Conservation (phyloP, 1,139 yeast species). For the Taphrina confusa region DNA sequence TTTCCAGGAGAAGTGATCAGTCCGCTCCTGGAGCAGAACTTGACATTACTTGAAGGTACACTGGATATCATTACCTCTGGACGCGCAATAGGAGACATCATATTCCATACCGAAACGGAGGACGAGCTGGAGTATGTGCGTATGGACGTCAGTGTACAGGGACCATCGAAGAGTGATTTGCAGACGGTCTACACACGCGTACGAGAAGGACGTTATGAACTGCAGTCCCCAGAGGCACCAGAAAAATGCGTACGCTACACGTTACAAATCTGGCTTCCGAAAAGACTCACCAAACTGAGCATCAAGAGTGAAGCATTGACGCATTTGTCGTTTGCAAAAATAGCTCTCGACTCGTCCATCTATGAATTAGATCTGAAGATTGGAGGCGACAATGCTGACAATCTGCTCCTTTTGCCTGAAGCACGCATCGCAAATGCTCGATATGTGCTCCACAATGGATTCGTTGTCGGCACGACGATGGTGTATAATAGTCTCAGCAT, state of each 20-base stretch:
- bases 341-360: slow-evolving; percentile 11
- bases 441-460: neutral
- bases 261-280: slow-evolving; percentile 17
- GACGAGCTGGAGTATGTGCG: slow-evolving; percentile 20
- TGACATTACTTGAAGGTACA: slow-evolving; percentile 14
- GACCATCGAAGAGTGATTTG: slow-evolving; percentile 11
- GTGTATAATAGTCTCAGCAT: slow-evolving; percentile 13
- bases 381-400: slow-evolving; percentile 4
- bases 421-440: slow-evolving; percentile 1
- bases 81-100: slow-evolving; percentile 20
- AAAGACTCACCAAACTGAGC: neutral
- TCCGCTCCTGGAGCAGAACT: slow-evolving; percentile 18
- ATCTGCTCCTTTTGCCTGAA: slow-evolving; percentile 16
- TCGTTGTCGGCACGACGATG: slow-evolving; percentile 21
- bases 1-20: slow-evolving; percentile 16
- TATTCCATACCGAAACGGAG: slow-evolving; percentile 17
- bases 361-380: neutral
- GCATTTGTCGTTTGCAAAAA: slow-evolving; percentile 19
- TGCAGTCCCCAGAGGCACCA: slow-evolving; percentile 30
- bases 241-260: slow-evolving; percentile 23
- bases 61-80: slow-evolving; percentile 24
- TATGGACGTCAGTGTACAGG: slow-evolving; percentile 25
- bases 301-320: slow-evolving; percentile 22
- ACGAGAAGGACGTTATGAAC: slow-evolving; percentile 21
- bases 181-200: slow-evolving; percentile 28